Conservation (phyloP, 352 stramenopile genomes). For the Blastocystis sp. region DNA sequence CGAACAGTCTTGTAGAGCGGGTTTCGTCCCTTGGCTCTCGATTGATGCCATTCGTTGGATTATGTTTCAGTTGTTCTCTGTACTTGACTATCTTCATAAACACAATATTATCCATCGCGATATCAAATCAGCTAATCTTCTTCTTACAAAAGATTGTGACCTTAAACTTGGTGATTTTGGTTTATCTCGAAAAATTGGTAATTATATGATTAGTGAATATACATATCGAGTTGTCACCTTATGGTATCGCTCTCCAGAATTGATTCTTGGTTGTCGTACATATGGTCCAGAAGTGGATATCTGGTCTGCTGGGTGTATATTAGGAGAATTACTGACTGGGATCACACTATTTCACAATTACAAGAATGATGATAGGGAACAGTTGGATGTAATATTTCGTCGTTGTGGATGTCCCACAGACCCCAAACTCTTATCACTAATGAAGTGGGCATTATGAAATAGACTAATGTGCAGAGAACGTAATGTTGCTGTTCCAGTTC, state of each 20-base stretch:
- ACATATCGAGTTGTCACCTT: constrained; percentile 86
- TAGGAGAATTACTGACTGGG: constrained; percentile 85
- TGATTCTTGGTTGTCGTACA: constrained; percentile 78
- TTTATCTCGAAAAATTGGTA: constrained; percentile 66
- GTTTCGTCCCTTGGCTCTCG: constrained; percentile 28
- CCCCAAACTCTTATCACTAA: neutral
- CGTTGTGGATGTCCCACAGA: constrained; percentile 15
- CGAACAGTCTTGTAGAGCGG: neutral
- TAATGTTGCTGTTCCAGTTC: neutral
- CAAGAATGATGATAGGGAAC: constrained; percentile 84
- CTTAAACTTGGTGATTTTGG: constrained; percentile 50
- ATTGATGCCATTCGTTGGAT: constrained; percentile 15
- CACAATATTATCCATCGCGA: constrained; percentile 30
- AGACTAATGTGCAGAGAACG: neutral
- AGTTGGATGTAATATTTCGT: constrained; percentile 88
- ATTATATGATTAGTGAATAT: constrained; percentile 72
- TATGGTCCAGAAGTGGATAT: constrained; percentile 91
- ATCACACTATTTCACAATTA: constrained; percentile 79
- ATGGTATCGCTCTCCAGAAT: constrained; percentile 84
- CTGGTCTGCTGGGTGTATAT: constrained; percentile 90
- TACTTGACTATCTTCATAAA: constrained; percentile 17
- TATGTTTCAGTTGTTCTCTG: constrained; percentile 44
- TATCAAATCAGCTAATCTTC: constrained; percentile 52
- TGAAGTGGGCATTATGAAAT: neutral
- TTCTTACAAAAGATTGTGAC: constrained; percentile 48